A percentile compares a stretch with the other conserved stretches of the same genome.
Evolutionary conservation across 371 early-diverging fungal genomes (phyloP).

Genomic region (Mucor circinelloides): DNA sequence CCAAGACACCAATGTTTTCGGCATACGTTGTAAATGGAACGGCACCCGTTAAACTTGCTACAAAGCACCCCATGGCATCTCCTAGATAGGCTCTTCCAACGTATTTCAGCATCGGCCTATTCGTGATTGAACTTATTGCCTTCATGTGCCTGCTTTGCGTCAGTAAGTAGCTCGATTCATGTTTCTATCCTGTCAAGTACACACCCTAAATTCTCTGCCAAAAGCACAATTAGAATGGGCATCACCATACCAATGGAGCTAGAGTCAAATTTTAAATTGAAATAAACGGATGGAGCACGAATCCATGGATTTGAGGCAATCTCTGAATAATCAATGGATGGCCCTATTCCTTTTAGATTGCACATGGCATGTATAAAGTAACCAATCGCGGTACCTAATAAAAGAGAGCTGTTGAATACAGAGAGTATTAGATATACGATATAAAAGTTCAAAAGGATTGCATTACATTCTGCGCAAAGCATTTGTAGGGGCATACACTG

Average conservation of each 20-base stretch:
- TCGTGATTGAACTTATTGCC: constrained; percentile 49
- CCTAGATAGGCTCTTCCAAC: constrained; percentile 58
- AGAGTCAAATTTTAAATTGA: constrained; percentile 35
- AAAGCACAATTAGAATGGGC: constrained; percentile 35
- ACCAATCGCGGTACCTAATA: constrained; percentile 49
- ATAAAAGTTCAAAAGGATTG: too few species aligned
- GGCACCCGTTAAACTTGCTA: constrained; percentile 47
- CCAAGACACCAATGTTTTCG: constrained; percentile 58
- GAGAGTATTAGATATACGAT: background rate
- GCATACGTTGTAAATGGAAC: constrained; percentile 56
- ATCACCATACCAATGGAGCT: constrained; percentile 42
- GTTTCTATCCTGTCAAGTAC: background rate
- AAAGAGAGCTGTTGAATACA: constrained; percentile 36
- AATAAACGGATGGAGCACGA: constrained; percentile 30
- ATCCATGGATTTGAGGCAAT: constrained; percentile 41
- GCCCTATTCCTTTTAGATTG: constrained; percentile 35
- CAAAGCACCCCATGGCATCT: constrained; percentile 55
- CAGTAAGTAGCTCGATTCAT: background rate
- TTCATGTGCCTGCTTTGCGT: constrained; percentile 45
- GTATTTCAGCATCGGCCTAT: constrained; percentile 35
- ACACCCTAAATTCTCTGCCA: constrained; percentile 55
- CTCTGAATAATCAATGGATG: constrained; percentile 40
- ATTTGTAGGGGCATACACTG: constrained; percentile 46
- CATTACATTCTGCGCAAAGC: constrained; percentile 32
- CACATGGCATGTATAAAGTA: constrained; percentile 46